Percentiles rank a stretch among this genome's conserved stretches.
Evolutionary conservation across 495 filamentous ascomycete genomes (phyloP).

Genomic region (Glutinoglossum americanum): DNA sequence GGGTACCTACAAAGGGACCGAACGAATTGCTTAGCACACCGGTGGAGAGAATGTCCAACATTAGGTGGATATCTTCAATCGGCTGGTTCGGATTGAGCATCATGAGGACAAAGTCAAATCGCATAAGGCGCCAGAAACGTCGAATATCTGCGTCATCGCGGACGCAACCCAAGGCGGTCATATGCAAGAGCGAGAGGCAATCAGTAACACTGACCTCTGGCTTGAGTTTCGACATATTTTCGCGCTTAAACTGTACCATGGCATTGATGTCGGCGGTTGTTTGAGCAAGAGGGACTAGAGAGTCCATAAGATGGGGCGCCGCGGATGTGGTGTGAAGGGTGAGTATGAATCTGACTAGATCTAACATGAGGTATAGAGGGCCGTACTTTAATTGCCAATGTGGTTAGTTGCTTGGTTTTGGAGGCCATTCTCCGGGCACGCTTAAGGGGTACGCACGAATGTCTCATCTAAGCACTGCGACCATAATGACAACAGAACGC

Average conservation of each 20-base stretch:
- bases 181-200: constrained; percentile 34
- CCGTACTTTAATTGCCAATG: constrained; percentile 17
- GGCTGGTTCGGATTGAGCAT: constrained; percentile 32
- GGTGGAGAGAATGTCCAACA: constrained; percentile 34
- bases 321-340: constrained; percentile 23
- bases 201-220: constrained; percentile 31
- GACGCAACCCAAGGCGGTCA: constrained; percentile 29
- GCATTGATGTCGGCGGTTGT: constrained; percentile 33
- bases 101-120: constrained; percentile 40
- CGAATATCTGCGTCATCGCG: constrained; percentile 21
- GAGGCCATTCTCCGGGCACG: background rate
- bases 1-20: constrained; percentile 31
- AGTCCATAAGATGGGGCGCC: constrained; percentile 26
- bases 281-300: constrained; percentile 32
- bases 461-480: constrained; percentile 35
- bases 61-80: constrained; percentile 33
- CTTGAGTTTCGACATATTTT: constrained; percentile 24
- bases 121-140: constrained; percentile 36
- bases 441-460: constrained; percentile 19
- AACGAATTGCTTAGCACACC: constrained; percentile 35
- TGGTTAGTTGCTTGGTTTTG: background rate
- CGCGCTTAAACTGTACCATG: constrained; percentile 28
- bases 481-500: constrained; percentile 36
- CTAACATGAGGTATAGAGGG: constrained; percentile 35
- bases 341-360: constrained; percentile 32